Percentiles rank a stretch among this genome's conserved stretches.
Evolutionary conservation across 2,329 filamentous ascomycete genomes (phyloP).

Genomic region (Aureobasidium uvarum): DNA sequence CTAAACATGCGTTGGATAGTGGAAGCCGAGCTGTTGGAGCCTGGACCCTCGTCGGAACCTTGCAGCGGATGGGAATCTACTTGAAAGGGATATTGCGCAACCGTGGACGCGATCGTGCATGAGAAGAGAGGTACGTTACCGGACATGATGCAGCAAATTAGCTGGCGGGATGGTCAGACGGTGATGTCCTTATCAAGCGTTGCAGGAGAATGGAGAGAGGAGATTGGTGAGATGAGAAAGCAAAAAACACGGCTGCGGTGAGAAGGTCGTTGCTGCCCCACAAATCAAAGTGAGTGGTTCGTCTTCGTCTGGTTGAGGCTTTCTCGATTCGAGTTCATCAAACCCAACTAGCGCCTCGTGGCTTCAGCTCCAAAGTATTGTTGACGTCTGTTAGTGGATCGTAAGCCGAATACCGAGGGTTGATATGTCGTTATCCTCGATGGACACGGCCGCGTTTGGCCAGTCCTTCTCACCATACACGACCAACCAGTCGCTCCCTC

Average conservation of each 20-base stretch:
- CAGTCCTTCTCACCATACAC: constrained; percentile 22
- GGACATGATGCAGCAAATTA: constrained; percentile 17
- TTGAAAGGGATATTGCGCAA: constrained; percentile 9
- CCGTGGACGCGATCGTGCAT: constrained; percentile 11
- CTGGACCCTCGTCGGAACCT: constrained; percentile 22
- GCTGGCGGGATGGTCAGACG: not conserved
- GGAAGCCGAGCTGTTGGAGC: constrained; percentile 18
- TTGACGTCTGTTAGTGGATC: constrained; percentile 21
- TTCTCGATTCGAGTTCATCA: constrained; percentile 8
- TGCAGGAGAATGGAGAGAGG: not conserved
- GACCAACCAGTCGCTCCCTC: constrained; percentile 47
- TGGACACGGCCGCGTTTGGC: constrained; percentile 10
- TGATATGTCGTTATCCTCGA: constrained; percentile 12
- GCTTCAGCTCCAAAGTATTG: constrained; percentile 10
- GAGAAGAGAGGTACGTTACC: constrained; percentile 13
- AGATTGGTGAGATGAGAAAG: constrained; percentile 1
- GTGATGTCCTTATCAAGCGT: not conserved
- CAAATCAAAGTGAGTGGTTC: constrained; percentile 7
- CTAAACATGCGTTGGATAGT: not conserved
- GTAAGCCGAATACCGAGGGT: constrained; percentile 17
- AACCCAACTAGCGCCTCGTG: constrained; percentile 21
- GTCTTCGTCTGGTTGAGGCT: constrained; percentile 14
- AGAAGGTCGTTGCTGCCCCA: not conserved
- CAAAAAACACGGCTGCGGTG: constrained; percentile 6
- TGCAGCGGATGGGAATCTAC: constrained; percentile 16